phyloP scores from a whole-genome alignment of 1,284 basidiomycete species.

The Psilocybe mexicana region DNA sequence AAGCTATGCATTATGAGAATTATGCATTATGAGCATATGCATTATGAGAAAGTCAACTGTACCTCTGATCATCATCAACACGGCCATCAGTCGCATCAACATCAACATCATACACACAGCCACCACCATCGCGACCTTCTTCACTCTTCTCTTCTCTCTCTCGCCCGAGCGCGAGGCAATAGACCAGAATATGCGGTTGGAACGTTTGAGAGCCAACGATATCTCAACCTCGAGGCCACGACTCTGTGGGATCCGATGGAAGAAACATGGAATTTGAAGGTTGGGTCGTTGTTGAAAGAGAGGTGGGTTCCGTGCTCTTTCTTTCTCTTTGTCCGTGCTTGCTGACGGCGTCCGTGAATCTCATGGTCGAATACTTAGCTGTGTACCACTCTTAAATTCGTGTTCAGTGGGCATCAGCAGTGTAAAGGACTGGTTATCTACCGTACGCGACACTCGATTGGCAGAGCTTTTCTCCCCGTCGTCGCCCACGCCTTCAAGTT shows the following conservation, averaged over 20 bases:
- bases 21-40: background rate
- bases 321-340: no score
- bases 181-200: slow-evolving; percentile 67
- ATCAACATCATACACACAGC: slow-evolving; percentile 9
- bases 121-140: slow-evolving; percentile 28
- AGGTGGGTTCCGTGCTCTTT: slow-evolving; percentile 27
- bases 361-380: slow-evolving; percentile 31
- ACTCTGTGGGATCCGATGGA: slow-evolving; percentile 54
- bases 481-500: no score
- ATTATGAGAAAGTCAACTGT: no score
- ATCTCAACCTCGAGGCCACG: slow-evolving; percentile 73
- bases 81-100: no score
- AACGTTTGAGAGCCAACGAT: slow-evolving; percentile 78
- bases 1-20: no score
- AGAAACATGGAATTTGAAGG: slow-evolving; percentile 50
- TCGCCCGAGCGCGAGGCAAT: slow-evolving; percentile 21
- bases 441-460: slow-evolving; percentile 40
- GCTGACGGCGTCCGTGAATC: background rate
- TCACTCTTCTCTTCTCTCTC: slow-evolving; percentile 21
- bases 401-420: slow-evolving; percentile 48
- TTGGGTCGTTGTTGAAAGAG: slow-evolving; percentile 53
- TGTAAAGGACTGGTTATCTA: slow-evolving; percentile 53
- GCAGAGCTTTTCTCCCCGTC: background rate
- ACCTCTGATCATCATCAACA: no score
- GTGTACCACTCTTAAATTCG: slow-evolving; percentile 54